Base-by-base conservation (phyloP, 805 yeast species). In the Candida chilensis region DNA sequence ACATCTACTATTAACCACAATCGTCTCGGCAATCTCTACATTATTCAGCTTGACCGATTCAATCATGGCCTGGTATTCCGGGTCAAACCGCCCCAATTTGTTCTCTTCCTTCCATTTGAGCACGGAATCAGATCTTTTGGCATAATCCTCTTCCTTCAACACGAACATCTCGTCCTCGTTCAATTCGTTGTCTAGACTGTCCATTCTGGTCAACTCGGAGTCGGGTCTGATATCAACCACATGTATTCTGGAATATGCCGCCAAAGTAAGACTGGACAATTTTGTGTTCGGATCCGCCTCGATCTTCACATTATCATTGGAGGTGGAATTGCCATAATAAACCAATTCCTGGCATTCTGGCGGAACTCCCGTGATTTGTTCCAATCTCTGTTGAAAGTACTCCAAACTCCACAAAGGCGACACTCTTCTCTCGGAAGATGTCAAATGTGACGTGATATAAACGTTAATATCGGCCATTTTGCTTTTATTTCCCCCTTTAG, bases 81-180 rank as follows among this genome's bases (percentile, higher is more conserved):
- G 82, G 37, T 80, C 74, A 42, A 77, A 87, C 30, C 88, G 60
- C 0, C 96, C 96, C 16, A 85, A 54, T 34, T 71, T 54, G 38
- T 81, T 67, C 18, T 65, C 59, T 33, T 67, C 64, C 49, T 88
- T 90, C 95, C 95, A 88, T 32, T 67, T 68, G 33, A 78, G 63
- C 2, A 84, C 94, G 0, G 90, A 67, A 32, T 79, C 73, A 3
- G 52, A 31, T 35, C 81, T 63, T 28, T 58, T 58, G 18, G 67
- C 76, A 50, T 88, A 85, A 27, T 73, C 80, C 24, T 64, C 71
- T 21, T 76, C 78, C 2, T 72, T 55, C 47, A 83, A 52, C 35
- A 65, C 61, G 44, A 53, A 69, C 27, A 57, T 60, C 11, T 48
- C 55, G n/a, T 41, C 58, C 2, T 48, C 63, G 4, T 52, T 48